Evolutionary conservation across 2,329 filamentous ascomycete species (phyloP).

Genomic region (Alternaria postmessia): DNA sequence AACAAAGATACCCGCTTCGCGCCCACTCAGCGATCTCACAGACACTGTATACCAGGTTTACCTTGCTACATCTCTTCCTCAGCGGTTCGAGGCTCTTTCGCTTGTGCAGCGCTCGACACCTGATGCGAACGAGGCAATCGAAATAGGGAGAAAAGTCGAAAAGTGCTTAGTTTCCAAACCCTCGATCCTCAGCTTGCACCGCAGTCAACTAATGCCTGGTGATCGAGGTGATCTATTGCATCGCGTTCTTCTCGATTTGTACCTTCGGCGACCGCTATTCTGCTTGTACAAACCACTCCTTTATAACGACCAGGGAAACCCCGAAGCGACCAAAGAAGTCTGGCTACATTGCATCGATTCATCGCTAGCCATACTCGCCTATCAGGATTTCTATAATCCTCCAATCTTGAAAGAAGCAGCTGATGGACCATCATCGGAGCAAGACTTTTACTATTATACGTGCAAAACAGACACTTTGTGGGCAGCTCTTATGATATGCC

Average conservation of each 20-base stretch:
- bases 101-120: slow-evolving; percentile 24
- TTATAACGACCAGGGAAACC: slow-evolving; percentile 16
- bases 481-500: slow-evolving; percentile 43
- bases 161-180: slow-evolving; percentile 23
- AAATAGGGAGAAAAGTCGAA: slow-evolving; percentile 19
- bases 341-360: slow-evolving; percentile 28
- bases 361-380: slow-evolving; percentile 30
- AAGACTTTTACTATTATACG: slow-evolving; percentile 39
- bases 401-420: slow-evolving; percentile 7
- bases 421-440: slow-evolving; percentile 11
- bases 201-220: background rate
- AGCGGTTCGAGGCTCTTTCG: slow-evolving; percentile 25
- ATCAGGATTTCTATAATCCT: slow-evolving; percentile 24
- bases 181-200: slow-evolving; percentile 11
- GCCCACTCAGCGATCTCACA: slow-evolving; percentile 17
- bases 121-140: slow-evolving; percentile 20
- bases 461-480: slow-evolving; percentile 43
- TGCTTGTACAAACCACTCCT: slow-evolving; percentile 34
- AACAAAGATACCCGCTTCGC: slow-evolving; percentile 13
- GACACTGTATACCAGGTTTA: slow-evolving; percentile 29
- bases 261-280: slow-evolving; percentile 27
- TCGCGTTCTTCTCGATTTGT: slow-evolving; percentile 27
- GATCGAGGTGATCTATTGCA: slow-evolving; percentile 23
- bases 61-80: slow-evolving; percentile 25
- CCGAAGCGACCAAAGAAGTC: slow-evolving; percentile 13